A percentile compares a stretch with the other conserved stretches of the same genome.
These are phyloP conservation scores for Stylonectria norvegica DNA, from an alignment of 2,329 filamentous ascomycete species.

Conservation along the genomic window DNA sequence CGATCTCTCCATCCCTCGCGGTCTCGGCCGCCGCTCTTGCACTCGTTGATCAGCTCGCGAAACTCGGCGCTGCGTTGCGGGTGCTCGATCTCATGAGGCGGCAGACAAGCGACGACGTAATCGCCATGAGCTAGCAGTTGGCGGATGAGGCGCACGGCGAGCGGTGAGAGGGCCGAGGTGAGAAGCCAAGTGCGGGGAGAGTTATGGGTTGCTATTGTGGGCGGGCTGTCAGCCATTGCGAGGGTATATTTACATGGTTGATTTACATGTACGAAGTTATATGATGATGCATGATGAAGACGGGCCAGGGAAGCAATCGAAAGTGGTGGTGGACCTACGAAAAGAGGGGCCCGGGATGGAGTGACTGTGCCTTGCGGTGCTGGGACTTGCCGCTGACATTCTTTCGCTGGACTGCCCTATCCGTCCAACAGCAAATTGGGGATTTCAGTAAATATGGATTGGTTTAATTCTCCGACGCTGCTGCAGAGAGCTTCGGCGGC, in stretches of 20 bases:
- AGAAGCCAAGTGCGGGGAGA: constrained; percentile 90
- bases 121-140: constrained; percentile 88
- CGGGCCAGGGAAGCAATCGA: neutral
- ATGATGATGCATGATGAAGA: neutral
- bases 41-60: constrained; percentile 70
- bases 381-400: constrained; percentile 3
- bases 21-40: constrained; percentile 59
- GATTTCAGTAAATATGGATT: too few species aligned
- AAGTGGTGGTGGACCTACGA: constrained; percentile 39
- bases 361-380: constrained; percentile 19
- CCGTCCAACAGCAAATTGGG: too few species aligned
- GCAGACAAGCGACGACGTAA: constrained; percentile 80
- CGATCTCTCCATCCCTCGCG: constrained; percentile 78
- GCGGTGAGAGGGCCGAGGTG: constrained; percentile 79
- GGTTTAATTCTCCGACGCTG: too few species aligned
- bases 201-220: constrained; percentile 58
- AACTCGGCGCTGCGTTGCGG: constrained; percentile 75
- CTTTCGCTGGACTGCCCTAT: neutral
- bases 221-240: constrained; percentile 32
- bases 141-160: constrained; percentile 77
- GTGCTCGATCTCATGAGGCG: constrained; percentile 74
- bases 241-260: constrained; percentile 24
- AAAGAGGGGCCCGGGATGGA: constrained; percentile 49
- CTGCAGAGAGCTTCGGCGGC: too few species aligned
- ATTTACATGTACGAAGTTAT: neutral